A percentile compares a stretch with the other conserved stretches of the same genome.
phyloP scores from a whole-genome alignment of 495 filamentous ascomycete species.

The Achaetomiella virescens region DNA sequence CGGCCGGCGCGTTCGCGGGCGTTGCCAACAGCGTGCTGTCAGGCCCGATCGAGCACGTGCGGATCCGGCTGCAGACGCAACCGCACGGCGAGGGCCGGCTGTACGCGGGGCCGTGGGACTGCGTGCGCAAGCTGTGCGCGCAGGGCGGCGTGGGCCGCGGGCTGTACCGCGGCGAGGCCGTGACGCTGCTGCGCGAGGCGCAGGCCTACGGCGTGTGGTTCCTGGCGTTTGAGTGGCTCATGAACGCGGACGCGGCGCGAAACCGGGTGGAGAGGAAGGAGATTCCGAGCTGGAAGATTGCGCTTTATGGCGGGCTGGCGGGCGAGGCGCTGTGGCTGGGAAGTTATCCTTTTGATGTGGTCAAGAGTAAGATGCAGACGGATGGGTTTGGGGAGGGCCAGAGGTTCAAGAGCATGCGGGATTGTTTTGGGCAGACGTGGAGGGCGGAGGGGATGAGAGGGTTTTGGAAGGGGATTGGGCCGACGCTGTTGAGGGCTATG shows the following conservation, averaged over 20 bases:
- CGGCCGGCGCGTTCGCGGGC: conserved; percentile 85
- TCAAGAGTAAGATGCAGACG: conserved; percentile 99
- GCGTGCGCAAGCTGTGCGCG: conserved; percentile 72
- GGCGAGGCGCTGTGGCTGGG: conserved; percentile 89
- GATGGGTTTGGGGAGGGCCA: conserved; percentile 68
- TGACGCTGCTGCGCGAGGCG: conserved; percentile 83
- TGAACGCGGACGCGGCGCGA: conserved; percentile 77
- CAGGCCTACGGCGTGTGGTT: conserved; percentile 97
- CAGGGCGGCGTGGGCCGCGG: conserved; percentile 61
- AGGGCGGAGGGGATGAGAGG: conserved; percentile 68
- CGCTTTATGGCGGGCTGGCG: conserved; percentile 85
- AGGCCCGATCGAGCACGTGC: conserved; percentile 91
- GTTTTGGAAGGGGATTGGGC: conserved; percentile 94
- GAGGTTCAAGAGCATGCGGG: conserved; percentile 74
- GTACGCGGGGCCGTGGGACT: conserved; percentile 83
- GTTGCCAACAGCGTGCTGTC: conserved; percentile 85
- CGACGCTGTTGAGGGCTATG: conserved; percentile 94
- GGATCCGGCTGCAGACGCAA: conserved; percentile 96
- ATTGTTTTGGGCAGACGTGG: conserved; percentile 84
- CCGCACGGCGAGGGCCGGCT: conserved; percentile 73
- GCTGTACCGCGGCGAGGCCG: conserved; percentile 77
- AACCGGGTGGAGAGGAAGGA: conserved; percentile 69
- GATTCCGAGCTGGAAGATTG: conserved; percentile 76
- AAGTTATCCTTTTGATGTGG: conserved; percentile 91
- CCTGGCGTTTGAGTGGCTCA: conserved; percentile 87